Evolutionary conservation across 176 grass and related monocot species (phyloP), one percentile per base, ranked within the genome.

Genomic region (Ampelocalamus luodianensis): DNA sequence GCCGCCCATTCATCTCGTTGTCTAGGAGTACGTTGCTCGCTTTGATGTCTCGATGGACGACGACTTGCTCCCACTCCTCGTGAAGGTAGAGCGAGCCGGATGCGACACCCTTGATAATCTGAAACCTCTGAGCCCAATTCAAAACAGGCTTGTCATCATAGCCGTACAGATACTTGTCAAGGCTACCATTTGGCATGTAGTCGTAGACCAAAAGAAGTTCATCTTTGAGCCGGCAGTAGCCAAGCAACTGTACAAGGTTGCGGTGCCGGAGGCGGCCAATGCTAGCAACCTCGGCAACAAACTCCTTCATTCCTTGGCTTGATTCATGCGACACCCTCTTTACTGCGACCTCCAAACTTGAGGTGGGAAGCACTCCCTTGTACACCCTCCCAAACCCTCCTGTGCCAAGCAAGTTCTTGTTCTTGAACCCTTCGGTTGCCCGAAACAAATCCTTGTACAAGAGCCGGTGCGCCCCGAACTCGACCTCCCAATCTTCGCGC

Each of bases 371-470:
- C 42, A 72, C 69, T 48, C 69, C 42, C 43, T 71, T 29, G 68
- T 71, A 72, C 69, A 72, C 42, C 2, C n/a, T 71, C 23, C 69
- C 70, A 29, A 72, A 72, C 14, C 70, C 70, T 29, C 70, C 70
- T 8, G 4, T 9, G 4, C 70, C 70, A 48, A 72, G 70, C 44
- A 72, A 50, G 70, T 72, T 50, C n/a, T 32, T 72, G 23, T 32
- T 50, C 24, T 72, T 72, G 24, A 72, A 72, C 7, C 44, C 44
- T 50, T 50, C 44, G 6, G 70, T 72, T 9, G 70, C 70, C 11
- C 24, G 44, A 17, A 29, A 14, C 44, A 72, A 29, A 15, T 72
- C 70, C 70, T 72, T 72, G 70, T 72, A 72, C 24, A 5, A 29
- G 5, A 49, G 23, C 42, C 70, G 6, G 15, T 49, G 70, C 44